Conservation (phyloP, 1,284 basidiomycete species). For the Trichosporon ovoides region DNA sequence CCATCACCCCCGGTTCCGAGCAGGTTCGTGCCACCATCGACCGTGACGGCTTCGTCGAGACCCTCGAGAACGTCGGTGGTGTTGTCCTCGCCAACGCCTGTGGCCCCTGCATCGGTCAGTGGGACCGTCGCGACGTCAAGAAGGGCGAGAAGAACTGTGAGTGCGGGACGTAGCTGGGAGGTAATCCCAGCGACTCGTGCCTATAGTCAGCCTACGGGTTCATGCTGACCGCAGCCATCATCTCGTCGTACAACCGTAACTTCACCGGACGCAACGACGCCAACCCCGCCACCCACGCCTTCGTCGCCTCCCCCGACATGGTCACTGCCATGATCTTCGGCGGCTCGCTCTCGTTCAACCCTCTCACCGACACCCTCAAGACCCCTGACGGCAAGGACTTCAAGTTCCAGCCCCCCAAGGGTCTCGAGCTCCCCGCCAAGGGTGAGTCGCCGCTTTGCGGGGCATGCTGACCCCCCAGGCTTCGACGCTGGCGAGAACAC, state of each 20-base stretch:
- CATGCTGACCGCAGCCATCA: constrained; percentile 57
- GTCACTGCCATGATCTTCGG: constrained; percentile 97
- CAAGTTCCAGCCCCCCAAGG: constrained; percentile 87
- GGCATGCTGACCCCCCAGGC: constrained; percentile 49
- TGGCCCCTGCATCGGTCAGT: constrained; percentile 98
- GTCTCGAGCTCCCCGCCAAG: constrained; percentile 84
- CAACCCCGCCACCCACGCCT: constrained; percentile 97
- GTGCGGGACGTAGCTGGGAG: not conserved
- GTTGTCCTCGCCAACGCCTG: constrained; percentile 97
- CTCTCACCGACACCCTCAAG: constrained; percentile 80
- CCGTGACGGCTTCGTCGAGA: constrained; percentile 87
- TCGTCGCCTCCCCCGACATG: constrained; percentile 95
- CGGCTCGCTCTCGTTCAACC: constrained; percentile 93
- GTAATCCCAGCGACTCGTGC: not conserved
- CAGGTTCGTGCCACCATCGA: constrained; percentile 97
- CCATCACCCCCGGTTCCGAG: constrained; percentile 96
- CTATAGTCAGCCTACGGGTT: no score
- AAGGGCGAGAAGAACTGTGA: constrained; percentile 86
- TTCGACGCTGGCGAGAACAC: constrained; percentile 97
- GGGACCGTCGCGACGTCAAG: constrained; percentile 93
- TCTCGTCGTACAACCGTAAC: constrained; percentile 99
- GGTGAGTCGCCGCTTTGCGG: no score
- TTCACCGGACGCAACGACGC: constrained; percentile 98
- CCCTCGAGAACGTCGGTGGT: constrained; percentile 83
- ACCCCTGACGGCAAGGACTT: constrained; percentile 94